These are phyloP conservation scores for Cryphonectria radicalis DNA, from an alignment of 2,329 filamentous ascomycete genomes.

Conservation along the genomic window DNA sequence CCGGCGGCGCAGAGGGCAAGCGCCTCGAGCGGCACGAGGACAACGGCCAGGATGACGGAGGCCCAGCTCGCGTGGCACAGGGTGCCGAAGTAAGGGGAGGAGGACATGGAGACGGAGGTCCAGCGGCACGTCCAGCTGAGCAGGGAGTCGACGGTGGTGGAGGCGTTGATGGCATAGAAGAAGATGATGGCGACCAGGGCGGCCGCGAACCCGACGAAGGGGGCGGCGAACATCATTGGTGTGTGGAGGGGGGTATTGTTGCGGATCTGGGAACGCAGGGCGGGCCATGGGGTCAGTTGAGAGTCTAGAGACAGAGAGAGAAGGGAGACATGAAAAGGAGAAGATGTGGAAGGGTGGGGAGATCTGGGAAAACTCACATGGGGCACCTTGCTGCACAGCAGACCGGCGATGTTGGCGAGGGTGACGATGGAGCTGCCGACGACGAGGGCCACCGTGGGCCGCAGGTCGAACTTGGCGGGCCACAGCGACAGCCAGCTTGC, in stretches of 20 bases:
- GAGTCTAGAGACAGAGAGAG: background rate
- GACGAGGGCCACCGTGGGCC: slow-evolving; percentile 60
- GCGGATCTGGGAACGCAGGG: slow-evolving; percentile 42
- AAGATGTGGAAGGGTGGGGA: background rate
- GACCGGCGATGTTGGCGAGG: slow-evolving; percentile 51
- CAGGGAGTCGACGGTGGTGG: slow-evolving; percentile 56
- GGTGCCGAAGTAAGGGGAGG: slow-evolving; percentile 58
- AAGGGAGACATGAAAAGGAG: no score
- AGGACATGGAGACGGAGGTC: slow-evolving; percentile 55
- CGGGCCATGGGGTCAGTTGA: slow-evolving; percentile 1
- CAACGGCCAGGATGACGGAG: slow-evolving; percentile 56
- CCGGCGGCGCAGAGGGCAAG: slow-evolving; percentile 51
- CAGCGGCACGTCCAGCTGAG: slow-evolving; percentile 69
- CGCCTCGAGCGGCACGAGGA: slow-evolving; percentile 62
- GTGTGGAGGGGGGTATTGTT: slow-evolving; percentile 41
- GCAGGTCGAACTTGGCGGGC: slow-evolving; percentile 60
- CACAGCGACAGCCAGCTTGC: slow-evolving; percentile 59
- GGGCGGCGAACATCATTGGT: slow-evolving; percentile 44
- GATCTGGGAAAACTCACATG: slow-evolving; percentile 47
- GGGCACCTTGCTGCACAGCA: slow-evolving; percentile 53
- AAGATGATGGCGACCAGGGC: slow-evolving; percentile 59
- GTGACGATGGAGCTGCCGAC: slow-evolving; percentile 55
- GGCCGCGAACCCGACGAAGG: slow-evolving; percentile 48
- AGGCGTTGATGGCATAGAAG: slow-evolving; percentile 61
- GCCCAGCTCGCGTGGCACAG: slow-evolving; percentile 62